Evolutionary conservation across 768 basidiomycete species (phyloP), one percentile per base, ranked within the genome.

Genomic region (Pholiota conissans): DNA sequence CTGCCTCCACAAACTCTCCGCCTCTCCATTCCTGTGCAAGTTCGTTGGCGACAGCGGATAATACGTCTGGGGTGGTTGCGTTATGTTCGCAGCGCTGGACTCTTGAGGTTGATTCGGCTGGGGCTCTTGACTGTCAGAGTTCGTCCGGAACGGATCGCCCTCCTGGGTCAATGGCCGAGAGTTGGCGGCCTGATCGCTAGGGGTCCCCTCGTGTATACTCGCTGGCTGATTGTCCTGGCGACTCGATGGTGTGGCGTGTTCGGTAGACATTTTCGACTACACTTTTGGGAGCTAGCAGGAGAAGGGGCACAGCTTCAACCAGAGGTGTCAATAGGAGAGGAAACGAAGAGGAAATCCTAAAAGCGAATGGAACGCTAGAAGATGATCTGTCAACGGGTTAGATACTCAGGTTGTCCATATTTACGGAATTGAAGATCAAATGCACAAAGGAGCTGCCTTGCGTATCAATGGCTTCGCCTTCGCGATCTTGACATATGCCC

Each of bases 261-360:
- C 53, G 53, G 42, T 22, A 20, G 53, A 22, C 53, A 54, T 54
- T 46, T 42, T 45, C 13, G 53, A 27, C 32, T 11, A 30, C 27
- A 28, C 26, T 7, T 7, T 20, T 5, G 27, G 52, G 2, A 28
- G 14, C 16, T 28, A 27, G 37, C 24, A 26, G 26, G 35, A 11
- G 14, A 26, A 52, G 26, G 28, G 13, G 28, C 26, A n/a, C 37
- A 42, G 27, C 27, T 28, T 24, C 10, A 27, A 14, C 13, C 32
- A 13, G 35, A 16, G 34, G 50, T 32, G 29, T 39, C 10, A 18
- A 39, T 10, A 39, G 16, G 30, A 34, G 32, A 34, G 20, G 1
- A 27, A 35, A 18, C 13, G 24, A 29, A 30, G 18, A 37, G 11
- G 20, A 29, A 16, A 27, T 8, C 14, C n/a, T 26, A 37, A 26